These are phyloP conservation scores for Blastomyces silverae DNA, from an alignment of 2,329 filamentous ascomycete species.

Conservation along the genomic window DNA sequence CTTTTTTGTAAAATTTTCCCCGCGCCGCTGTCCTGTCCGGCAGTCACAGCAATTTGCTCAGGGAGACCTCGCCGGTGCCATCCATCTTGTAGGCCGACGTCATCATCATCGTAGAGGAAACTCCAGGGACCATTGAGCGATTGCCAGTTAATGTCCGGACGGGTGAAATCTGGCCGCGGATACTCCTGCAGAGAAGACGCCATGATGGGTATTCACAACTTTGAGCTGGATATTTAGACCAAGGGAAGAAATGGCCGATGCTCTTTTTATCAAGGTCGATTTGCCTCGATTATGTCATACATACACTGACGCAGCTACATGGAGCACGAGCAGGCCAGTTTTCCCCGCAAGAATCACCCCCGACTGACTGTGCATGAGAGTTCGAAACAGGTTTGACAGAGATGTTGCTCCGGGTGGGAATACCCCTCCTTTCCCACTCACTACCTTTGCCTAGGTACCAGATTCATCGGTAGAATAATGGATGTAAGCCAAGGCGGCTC, in stretches of 20 bases:
- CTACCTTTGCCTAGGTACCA: no score
- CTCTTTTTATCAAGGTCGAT: no score
- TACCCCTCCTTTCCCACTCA: no score
- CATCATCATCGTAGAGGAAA: slow-evolving; percentile 59
- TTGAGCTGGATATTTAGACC: not conserved
- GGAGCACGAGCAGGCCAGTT: no score
- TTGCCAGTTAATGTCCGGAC: slow-evolving; percentile 50
- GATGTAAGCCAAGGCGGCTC: no score
- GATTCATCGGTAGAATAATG: no score
- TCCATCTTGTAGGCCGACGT: slow-evolving; percentile 47
- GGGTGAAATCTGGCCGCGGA: slow-evolving; percentile 59
- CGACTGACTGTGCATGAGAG: no score
- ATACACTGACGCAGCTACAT: no score
- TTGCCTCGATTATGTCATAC: no score
- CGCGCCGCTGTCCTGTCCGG: not conserved
- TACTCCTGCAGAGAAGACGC: slow-evolving; percentile 34
- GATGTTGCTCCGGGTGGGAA: no score
- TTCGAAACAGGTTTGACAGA: no score
- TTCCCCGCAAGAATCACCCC: no score
- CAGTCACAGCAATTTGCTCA: slow-evolving; percentile 25
- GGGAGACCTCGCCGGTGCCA: slow-evolving; percentile 54
- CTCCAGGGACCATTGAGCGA: slow-evolving; percentile 59
- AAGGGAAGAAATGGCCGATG: not conserved
- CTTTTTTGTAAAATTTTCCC: slow-evolving; percentile 41
- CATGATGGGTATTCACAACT: not conserved